Base-by-base conservation (phyloP, 805 yeast species). In the Candida cerambycidarum region DNA sequence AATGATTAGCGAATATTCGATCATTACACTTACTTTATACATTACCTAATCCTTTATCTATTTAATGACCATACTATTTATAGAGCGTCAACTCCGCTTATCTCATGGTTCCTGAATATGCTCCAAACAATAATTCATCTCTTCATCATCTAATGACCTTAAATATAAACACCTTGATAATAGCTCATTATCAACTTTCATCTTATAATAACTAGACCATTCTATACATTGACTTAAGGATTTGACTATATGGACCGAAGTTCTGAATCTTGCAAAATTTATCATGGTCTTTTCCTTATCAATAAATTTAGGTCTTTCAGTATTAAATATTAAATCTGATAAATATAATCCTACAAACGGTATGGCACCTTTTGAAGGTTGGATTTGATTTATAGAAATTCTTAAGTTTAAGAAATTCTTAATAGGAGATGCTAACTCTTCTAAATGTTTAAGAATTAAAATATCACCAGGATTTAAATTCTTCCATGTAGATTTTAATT, bases 321-420 rank as follows among this genome's bases (percentile, higher is more conserved):
- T 76, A 59, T 88, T 89, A 55, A 84, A 79, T 0, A 87, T 79
- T 53, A 92, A 70, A 59, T 92, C 98, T 3, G 90, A 82, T 35
- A 92, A 61, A 54, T 88, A 89, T 23, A 92, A 70, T 1, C 95
- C 97, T 41, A 90, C 78, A 59, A 90, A 92, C 16, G 99, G 98
- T 39, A 92, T 80, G 52, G 95, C 82, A 2, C 98, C 98, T 44
- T 69, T 70, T 4, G 83, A 69, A 16, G 83, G 80, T 43, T 74
- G 75, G 38, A 85, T 68, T 31, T 75, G 79, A 44, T 77, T 76
- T 46, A 88, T 71, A 45, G 80, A 81, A 30, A 73, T 59, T 50
- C 97, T 73, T 46, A 92, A 73, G 41, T 76, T 76, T 39, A 74
- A 61, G 59, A 87, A 92, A 63, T 90, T 88, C 53, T 76, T 76